These are phyloP conservation scores for Trypanosoma brucei DNA, from an alignment of 208 protist species.

Conservation along the genomic window DNA sequence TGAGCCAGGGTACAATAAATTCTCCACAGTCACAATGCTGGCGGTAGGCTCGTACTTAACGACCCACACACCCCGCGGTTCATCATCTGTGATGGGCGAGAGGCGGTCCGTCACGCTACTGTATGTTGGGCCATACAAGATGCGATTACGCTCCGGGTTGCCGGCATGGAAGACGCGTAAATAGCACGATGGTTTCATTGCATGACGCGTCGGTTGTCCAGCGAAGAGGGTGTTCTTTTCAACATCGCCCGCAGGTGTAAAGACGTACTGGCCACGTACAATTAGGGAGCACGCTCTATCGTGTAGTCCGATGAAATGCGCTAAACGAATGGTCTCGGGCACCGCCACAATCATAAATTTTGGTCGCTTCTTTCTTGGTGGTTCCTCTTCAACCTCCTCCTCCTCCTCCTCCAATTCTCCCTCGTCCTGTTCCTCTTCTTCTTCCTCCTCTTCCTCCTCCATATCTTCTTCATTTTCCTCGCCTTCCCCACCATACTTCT, in stretches of 20 bases:
- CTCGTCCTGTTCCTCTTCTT: slow-evolving; percentile 47
- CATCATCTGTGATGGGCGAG: slow-evolving; percentile 81
- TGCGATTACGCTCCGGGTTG: slow-evolving; percentile 39
- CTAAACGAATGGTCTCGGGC: slow-evolving; percentile 65
- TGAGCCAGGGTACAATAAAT: slow-evolving; percentile 77
- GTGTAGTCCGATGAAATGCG: slow-evolving; percentile 83
- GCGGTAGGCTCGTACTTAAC: slow-evolving; percentile 81
- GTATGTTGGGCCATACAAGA: slow-evolving; percentile 82
- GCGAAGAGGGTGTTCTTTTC: slow-evolving; percentile 66
- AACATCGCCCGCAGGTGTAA: slow-evolving; percentile 19
- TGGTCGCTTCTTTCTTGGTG: slow-evolving; percentile 38
- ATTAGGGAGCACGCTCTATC: slow-evolving; percentile 69
- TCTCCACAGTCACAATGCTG: slow-evolving; percentile 78
- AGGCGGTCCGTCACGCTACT: slow-evolving; percentile 79
- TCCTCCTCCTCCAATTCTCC: slow-evolving; percentile 31
- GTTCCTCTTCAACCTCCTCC: slow-evolving; percentile 21
- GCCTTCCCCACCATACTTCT: slow-evolving; percentile 28
- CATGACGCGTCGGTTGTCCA: slow-evolving; percentile 71
- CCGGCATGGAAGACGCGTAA: slow-evolving; percentile 47
- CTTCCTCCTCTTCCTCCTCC: slow-evolving; percentile 43
- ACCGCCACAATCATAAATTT: slow-evolving; percentile 83
- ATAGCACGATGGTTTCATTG: slow-evolving; percentile 82
- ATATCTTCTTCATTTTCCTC: slow-evolving; percentile 31
- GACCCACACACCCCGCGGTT: slow-evolving; percentile 77
- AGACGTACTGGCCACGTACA: slow-evolving; percentile 70